Evolutionary conservation across 306 rosid species (phyloP), one percentile per base, ranked within the genome.

Genomic region (Ochetophila trinervis): DNA sequence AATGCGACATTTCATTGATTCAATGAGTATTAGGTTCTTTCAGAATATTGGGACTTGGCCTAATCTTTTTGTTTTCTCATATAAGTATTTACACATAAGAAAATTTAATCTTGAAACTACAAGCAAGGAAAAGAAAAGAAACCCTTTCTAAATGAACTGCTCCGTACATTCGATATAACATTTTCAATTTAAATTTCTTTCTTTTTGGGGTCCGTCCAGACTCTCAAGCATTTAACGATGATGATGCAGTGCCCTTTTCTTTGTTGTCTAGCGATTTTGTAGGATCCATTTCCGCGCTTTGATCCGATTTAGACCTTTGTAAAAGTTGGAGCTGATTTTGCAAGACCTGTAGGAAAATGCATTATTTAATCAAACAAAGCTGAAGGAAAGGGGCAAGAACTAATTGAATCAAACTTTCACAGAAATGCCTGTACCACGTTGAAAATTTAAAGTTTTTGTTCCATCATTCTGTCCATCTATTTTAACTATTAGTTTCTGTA

Each of bases 241-340:
- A 50, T 40, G 79, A 68, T 35, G 72, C 71, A 11, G 74, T 61
- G 14, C 32, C 53, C 92, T 89, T 84, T 71, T 82, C 96, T 83
- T 81, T 84, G 76, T 65, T 69, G 78, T 76, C 89, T 51, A 69
- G 55, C 37, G 76, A 47, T 17, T 86, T 48, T 48, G 73, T 5
- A 32, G 82, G 53, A 2, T 63, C 60, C 10, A 3, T 68, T 51
- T 71, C 77, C 18, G 30, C 65, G 70, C 69, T 73, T 73, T 62
- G 78, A 20, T 76, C 76, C 2, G 61, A 71, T 57, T 66, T 72
- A 16, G 70, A 76, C 53, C 69, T 80, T 78, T 78, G 86, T 57
- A 93, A 78, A 68, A 57, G 80, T 74, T 71, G 84, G 53, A 84
- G 79, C 71, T 90, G 90, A 63, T 78, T 79, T 78, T 88, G 87